These are phyloP conservation scores for Pugionium cornutum DNA, from an alignment of 345 rosid genomes.

Conservation along the genomic window DNA sequence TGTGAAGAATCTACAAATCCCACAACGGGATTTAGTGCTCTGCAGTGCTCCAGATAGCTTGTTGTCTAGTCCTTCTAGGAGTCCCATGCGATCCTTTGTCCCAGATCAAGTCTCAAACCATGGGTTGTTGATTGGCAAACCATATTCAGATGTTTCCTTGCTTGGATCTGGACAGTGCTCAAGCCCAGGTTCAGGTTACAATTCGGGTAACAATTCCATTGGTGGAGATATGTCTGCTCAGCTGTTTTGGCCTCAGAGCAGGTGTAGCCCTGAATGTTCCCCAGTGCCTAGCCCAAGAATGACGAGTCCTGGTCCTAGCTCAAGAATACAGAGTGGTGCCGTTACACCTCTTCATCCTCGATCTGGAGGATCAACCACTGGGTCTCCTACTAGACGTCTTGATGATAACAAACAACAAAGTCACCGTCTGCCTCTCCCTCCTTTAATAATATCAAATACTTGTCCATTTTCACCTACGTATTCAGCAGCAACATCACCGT, in stretches of 20 bases:
- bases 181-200: conserved; percentile 95
- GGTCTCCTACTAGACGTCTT: conserved; percentile 65
- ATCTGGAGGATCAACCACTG: conserved; percentile 67
- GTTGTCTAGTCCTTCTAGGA: conserved; percentile 97
- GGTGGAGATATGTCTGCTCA: conserved; percentile 92
- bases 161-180: conserved; percentile 96
- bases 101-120: conserved; percentile 67
- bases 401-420: conserved; percentile 88
- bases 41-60: conserved; percentile 93
- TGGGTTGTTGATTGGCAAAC: conserved; percentile 70
- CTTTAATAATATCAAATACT: conserved; percentile 60
- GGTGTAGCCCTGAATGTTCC: conserved; percentile 96
- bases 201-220: conserved; percentile 91
- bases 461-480: conserved; percentile 84
- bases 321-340: conserved; percentile 96
- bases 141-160: conserved; percentile 69
- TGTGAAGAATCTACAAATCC: conserved; percentile 72
- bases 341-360: conserved; percentile 97
- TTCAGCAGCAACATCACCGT: conserved; percentile 92
- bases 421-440: conserved; percentile 93
- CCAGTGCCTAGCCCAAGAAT: conserved; percentile 94
- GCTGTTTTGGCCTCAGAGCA: conserved; percentile 88
- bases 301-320: conserved; percentile 98
- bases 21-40: conserved; percentile 54
- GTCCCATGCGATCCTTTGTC: conserved; percentile 79